Conservation (phyloP, 306 rosid genomes). For the Cyclanthera cordifolia region DNA sequence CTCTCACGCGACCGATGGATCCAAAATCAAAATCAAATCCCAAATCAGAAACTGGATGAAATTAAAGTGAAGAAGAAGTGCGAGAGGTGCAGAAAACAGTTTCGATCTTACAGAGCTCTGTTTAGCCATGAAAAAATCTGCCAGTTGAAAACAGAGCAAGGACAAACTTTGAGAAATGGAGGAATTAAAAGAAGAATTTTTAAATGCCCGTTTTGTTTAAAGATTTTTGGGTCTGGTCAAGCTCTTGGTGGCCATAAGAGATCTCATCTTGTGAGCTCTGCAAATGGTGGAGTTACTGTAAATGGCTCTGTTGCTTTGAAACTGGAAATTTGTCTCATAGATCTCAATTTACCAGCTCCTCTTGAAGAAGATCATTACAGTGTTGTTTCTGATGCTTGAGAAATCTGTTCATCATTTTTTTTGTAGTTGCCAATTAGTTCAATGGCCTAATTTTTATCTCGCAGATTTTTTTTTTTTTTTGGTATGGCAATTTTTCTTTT, state of each 20-base stretch:
- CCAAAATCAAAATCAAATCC: background rate
- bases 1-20: conserved; percentile 63
- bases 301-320: conserved; percentile 9
- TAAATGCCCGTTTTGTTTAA: conserved; percentile 57
- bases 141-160: background rate
- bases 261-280: conserved; percentile 37
- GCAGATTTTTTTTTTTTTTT: no score
- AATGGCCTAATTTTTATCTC: no score
- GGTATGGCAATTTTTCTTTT: no score
- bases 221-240: conserved; percentile 73
- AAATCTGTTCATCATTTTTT: no score
- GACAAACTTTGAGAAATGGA: background rate
- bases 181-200: conserved; percentile 23
- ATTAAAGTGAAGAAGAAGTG: conserved; percentile 35
- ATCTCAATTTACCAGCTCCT: conserved; percentile 79
- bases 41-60: background rate
- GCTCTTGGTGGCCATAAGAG: conserved; percentile 92
- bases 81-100: conserved; percentile 36
- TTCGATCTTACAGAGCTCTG: conserved; percentile 60
- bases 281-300: no score
- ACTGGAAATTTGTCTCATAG: conserved; percentile 32
- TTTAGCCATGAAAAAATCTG: conserved; percentile 47
- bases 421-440: no score
- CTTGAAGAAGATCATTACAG: conserved; percentile 49
- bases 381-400: no score